Percentiles rank a stretch among this genome's conserved stretches.
Conservation (phyloP, 164 flowering plant species). For the Houttuynia cordata region DNA sequence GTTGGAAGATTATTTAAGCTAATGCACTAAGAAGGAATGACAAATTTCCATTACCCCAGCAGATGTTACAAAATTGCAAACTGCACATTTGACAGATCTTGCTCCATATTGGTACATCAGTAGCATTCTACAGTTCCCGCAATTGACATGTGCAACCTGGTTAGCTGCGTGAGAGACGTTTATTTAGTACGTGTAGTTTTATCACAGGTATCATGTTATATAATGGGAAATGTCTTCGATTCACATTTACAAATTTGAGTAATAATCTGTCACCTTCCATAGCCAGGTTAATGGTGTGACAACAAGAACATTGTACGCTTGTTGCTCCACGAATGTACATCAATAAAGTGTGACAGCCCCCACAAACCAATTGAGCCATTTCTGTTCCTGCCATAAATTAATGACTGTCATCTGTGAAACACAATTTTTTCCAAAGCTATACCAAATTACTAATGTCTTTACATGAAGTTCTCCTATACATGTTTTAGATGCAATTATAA, state of each 20-base stretch:
- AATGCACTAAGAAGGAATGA: not conserved
- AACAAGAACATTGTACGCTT: slow-evolving; percentile 88
- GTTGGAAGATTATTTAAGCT: not conserved
- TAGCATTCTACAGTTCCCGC: slow-evolving; percentile 79
- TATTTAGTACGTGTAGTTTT: no score
- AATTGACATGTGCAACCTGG: slow-evolving; percentile 87
- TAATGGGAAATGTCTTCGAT: no score
- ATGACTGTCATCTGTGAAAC: not conserved
- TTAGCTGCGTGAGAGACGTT: slow-evolving; percentile 41
- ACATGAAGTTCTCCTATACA: no score
- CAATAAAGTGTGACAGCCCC: slow-evolving; percentile 79
- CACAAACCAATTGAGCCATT: slow-evolving; percentile 91
- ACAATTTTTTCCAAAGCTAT: not conserved
- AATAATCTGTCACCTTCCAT: slow-evolving; percentile 44
- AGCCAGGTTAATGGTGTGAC: slow-evolving; percentile 84
- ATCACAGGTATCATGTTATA: no score
- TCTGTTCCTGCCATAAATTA: slow-evolving; percentile 51
- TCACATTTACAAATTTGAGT: no score
- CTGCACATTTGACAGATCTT: slow-evolving; percentile 85
- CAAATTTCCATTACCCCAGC: slow-evolving; percentile 37
- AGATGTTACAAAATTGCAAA: slow-evolving; percentile 81
- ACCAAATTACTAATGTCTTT: no score
- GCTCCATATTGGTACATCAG: slow-evolving; percentile 95
- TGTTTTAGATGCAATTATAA: no score
- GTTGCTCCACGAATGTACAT: slow-evolving; percentile 95